Base-by-base conservation (phyloP, 2,329 filamentous ascomycete species). In the Alternaria alternata region DNA sequence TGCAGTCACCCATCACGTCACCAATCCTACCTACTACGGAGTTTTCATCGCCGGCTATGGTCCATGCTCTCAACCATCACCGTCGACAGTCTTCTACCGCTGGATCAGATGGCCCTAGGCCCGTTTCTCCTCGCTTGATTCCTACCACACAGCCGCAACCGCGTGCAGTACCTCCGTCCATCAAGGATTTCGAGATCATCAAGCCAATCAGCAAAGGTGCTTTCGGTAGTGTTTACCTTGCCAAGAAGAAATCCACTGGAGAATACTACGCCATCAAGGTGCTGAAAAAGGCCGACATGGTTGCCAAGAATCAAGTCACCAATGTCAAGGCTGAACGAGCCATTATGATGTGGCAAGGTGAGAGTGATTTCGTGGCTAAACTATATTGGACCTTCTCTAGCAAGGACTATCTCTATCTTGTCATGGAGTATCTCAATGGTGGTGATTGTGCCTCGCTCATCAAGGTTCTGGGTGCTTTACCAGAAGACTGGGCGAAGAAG, bases 281-380 rank as follows among this genome's bases (percentile, higher is more conserved):
- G 1, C 80, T 99, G 61, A 98, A 98, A 77, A 99, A 99, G 80
- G 94, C 95, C n/a, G 95, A 99, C 83, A 99, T 99, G 95, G 93
- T 99, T 64, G 95, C 95, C 63, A 99, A 99, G 81, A 99, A 99
- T 77, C 95, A 99, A 77, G 94, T 99, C 69, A 97, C 95, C 68
- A 99, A 99, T 74, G 95, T 99, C 73, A 98, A 99, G 80, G 95
- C 96, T 8, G 95, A 99, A 80, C 88, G 95, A 67, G 96, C 96
- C 22, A 99, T 99, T 75, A 98, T 99, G 95, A 99, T 99, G 95
- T 98, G 95, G 92, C 95, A 99, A 81, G 95, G 95, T 22, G 93
- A 98, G 79, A 99, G 96, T 77, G 95, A 99, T 61, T 99, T 99
- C 77, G 95, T 99, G 59, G 95, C 95, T 26, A 99, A 99, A 81